phyloP scores from a whole-genome alignment of 225 moss, liverwort and hornwort genomes.

The Bryum argenteum region DNA sequence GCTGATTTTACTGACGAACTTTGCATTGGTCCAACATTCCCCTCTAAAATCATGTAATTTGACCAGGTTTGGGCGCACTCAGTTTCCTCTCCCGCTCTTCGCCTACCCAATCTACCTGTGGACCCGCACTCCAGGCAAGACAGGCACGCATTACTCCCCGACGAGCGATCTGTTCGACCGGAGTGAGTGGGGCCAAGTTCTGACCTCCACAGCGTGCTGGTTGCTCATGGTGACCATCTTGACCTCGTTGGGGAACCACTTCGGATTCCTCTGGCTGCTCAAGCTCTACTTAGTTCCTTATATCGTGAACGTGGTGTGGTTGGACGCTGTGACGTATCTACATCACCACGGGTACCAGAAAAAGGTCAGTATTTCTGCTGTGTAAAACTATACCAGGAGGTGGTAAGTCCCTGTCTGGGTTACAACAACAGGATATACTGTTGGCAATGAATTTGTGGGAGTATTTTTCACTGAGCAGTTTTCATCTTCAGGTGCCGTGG shows the following conservation, averaged over 20 bases:
- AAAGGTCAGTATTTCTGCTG: constrained; percentile 22
- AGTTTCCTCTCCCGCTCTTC: constrained; percentile 43
- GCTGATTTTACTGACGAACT: no score
- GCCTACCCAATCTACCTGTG: constrained; percentile 56
- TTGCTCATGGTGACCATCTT: constrained; percentile 39
- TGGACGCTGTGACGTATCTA: constrained; percentile 58
- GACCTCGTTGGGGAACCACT: not conserved
- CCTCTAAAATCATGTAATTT: no score
- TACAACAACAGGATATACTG: no score
- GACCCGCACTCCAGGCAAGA: constrained; percentile 48
- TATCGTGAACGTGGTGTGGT: constrained; percentile 49
- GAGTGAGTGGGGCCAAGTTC: constrained; percentile 48
- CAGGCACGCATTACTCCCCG: constrained; percentile 50
- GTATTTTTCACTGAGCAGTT: no score
- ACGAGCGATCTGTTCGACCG: constrained; percentile 45
- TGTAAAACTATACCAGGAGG: no score
- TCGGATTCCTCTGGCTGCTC: constrained; percentile 50
- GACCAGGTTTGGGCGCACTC: constrained; percentile 21
- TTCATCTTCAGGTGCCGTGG: constrained; percentile 50
- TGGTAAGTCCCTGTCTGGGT: no score
- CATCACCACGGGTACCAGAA: constrained; percentile 68
- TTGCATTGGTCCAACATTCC: no score
- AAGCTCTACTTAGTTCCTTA: constrained; percentile 68
- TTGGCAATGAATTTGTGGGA: no score
- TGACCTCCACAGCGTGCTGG: constrained; percentile 55